A percentile compares a stretch with the other conserved stretches of the same genome.
Conservation (phyloP, 192 early-diverging fungal species). For the Kappamyces sp. region DNA sequence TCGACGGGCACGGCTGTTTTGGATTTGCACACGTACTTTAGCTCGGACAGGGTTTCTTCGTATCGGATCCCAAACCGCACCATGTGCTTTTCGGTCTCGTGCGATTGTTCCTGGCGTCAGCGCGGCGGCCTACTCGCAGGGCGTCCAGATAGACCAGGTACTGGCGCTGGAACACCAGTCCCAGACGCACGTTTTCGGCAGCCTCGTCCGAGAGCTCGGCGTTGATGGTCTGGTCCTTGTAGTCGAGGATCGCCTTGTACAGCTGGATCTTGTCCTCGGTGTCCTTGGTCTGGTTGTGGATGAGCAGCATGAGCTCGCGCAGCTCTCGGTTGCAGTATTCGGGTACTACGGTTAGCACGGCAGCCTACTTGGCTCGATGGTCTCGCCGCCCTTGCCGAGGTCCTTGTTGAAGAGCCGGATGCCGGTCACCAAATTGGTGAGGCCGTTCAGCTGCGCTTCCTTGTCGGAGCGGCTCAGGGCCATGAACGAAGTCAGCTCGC, state of each 20-base stretch:
- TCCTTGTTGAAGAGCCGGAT: conserved; percentile 58
- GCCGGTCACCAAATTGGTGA: conserved; percentile 52
- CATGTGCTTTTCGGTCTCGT: conserved; percentile 25
- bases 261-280: conserved; percentile 40
- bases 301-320: conserved; percentile 21
- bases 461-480: conserved; percentile 44
- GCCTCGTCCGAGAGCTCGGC: conserved; percentile 21
- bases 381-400: conserved; percentile 53
- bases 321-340: conserved; percentile 37
- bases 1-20: conserved; percentile 57
- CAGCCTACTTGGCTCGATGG: conserved; percentile 44
- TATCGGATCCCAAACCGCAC: conserved; percentile 28
- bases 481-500: conserved; percentile 49
- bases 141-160: conserved; percentile 56
- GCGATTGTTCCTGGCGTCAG: conserved; percentile 37
- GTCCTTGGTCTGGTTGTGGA: conserved; percentile 26
- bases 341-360: conserved; percentile 27
- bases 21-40: conserved; percentile 47
- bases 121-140: conserved; percentile 23
- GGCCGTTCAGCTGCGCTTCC: conserved; percentile 53
- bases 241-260: conserved; percentile 42
- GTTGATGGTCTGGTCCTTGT: conserved; percentile 22
- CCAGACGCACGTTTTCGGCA: conserved; percentile 20
- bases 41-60: conserved; percentile 39
- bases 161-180: conserved; percentile 44